phyloP scores from a whole-genome alignment of 2,329 filamentous ascomycete species.

The Dryadomyces quercus-mongolicae region DNA sequence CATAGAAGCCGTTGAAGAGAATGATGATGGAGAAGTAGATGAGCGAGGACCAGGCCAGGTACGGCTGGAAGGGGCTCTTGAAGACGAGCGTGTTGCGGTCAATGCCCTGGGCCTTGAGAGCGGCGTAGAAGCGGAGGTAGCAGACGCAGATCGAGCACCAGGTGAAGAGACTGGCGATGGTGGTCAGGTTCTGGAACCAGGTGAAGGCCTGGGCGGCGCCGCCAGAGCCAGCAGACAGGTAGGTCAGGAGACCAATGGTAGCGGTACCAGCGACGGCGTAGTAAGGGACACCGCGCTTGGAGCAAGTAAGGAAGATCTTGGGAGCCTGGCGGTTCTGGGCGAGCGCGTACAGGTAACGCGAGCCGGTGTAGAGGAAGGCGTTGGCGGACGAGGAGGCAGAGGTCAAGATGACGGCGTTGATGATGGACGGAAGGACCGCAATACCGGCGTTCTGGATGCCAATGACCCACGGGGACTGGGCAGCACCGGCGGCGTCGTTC shows the following conservation, averaged over 20 bases:
- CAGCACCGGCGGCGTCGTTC: slow-evolving; percentile 30
- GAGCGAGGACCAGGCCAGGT: slow-evolving; percentile 51
- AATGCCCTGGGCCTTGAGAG: slow-evolving; percentile 52
- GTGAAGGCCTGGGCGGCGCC: slow-evolving; percentile 34
- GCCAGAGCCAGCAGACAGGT: slow-evolving; percentile 53
- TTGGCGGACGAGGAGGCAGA: slow-evolving; percentile 47
- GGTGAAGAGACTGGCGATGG: slow-evolving; percentile 57
- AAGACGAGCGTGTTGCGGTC: slow-evolving; percentile 53
- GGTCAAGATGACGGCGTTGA: slow-evolving; percentile 50
- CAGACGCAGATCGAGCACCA: slow-evolving; percentile 57
- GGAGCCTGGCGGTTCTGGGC: slow-evolving; percentile 49
- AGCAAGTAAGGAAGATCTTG: slow-evolving; percentile 44
- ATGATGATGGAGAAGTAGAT: slow-evolving; percentile 55
- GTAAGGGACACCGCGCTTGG: slow-evolving; percentile 34
- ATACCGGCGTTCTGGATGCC: slow-evolving; percentile 58
- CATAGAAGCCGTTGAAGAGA: slow-evolving; percentile 60
- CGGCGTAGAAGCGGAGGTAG: slow-evolving; percentile 58
- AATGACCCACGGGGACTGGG: slow-evolving; percentile 50
- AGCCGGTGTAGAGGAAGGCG: slow-evolving; percentile 46
- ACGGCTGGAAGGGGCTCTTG: slow-evolving; percentile 55
- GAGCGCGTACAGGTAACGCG: slow-evolving; percentile 47
- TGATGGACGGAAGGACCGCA: slow-evolving; percentile 45
- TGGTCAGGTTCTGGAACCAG: slow-evolving; percentile 27
- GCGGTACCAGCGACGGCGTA: slow-evolving; percentile 28
- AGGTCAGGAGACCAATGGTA: slow-evolving; percentile 53